phyloP scores from a whole-genome alignment of 2,329 filamentous ascomycete genomes.

The Microcyclospora tardicrescens region DNA sequence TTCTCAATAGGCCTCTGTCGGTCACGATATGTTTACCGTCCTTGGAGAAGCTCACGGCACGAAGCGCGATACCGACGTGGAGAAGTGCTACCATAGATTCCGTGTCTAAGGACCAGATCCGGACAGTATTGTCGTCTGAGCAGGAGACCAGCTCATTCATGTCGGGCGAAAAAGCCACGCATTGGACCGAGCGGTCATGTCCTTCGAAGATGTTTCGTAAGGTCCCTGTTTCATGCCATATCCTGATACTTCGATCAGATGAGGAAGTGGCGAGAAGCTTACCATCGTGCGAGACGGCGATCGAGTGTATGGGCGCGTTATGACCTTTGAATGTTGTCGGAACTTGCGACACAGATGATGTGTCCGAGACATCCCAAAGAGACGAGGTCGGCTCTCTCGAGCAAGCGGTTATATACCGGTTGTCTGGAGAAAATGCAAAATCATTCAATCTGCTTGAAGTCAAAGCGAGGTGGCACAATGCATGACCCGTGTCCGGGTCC shows the following conservation, averaged over 20 bases:
- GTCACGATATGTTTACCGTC: background rate
- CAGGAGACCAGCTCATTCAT: slow-evolving; percentile 3
- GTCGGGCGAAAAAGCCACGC: background rate
- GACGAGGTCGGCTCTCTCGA: background rate
- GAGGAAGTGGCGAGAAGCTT: background rate
- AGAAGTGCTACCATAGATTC: background rate
- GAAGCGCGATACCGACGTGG: background rate
- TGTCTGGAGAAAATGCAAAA: background rate
- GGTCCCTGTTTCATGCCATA: background rate
- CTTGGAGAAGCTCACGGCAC: background rate
- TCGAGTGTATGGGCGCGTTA: slow-evolving; percentile 4
- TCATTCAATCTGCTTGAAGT: background rate
- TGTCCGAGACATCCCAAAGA: background rate
- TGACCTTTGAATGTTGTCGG: slow-evolving; percentile 4
- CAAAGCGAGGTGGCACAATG: slow-evolving; percentile 3
- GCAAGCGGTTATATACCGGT: background rate
- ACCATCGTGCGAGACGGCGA: slow-evolving; percentile 11
- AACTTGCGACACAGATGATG: no score
- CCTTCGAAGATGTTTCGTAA: background rate
- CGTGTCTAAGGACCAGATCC: background rate
- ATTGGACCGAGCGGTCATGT: background rate
- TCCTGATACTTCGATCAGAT: background rate
- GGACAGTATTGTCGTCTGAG: slow-evolving; percentile 6
- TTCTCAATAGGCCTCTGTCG: background rate
- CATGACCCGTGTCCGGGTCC: slow-evolving; percentile 4